phyloP scores from a whole-genome alignment of 1,139 yeast species.

The Geotrichum klebahnii region DNA sequence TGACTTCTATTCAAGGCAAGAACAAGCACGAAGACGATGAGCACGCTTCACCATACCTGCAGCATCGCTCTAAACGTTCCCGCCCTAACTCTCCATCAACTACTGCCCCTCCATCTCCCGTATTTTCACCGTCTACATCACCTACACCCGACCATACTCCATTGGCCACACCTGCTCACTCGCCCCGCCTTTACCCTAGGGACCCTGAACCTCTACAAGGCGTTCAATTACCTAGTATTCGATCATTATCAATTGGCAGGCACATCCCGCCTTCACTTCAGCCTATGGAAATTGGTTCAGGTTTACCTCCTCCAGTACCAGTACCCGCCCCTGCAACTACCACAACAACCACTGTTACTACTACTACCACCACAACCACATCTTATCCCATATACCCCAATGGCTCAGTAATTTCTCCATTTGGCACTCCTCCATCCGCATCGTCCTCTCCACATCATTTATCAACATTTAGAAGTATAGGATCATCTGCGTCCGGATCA shows the following conservation, averaged over 20 bases:
- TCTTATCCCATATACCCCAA: neutral
- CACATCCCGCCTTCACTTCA: conserved; percentile 39
- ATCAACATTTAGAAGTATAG: neutral
- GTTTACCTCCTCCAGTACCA: conserved; percentile 11
- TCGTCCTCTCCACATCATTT: conserved; percentile 8
- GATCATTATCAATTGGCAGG: conserved; percentile 38
- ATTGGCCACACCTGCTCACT: conserved; percentile 55
- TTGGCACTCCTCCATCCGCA: conserved; percentile 7
- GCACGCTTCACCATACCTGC: conserved; percentile 45
- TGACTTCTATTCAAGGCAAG: conserved; percentile 37
- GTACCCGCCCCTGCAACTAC: conserved; percentile 15
- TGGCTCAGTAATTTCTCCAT: conserved; percentile 1
- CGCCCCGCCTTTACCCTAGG: conserved; percentile 47
- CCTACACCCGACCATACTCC: conserved; percentile 56
- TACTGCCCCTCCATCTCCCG: conserved; percentile 57
- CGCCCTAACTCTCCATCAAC: conserved; percentile 78
- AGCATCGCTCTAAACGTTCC: conserved; percentile 56
- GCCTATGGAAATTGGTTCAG: conserved; percentile 36
- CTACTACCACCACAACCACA: conserved; percentile 3
- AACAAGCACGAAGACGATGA: conserved; percentile 40
- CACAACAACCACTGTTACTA: conserved; percentile 2
- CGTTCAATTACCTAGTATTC: conserved; percentile 41
- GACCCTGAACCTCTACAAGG: conserved; percentile 32
- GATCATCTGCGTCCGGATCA: neutral
- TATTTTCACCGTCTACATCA: conserved; percentile 40